A percentile compares a stretch with the other conserved stretches of the same genome.
phyloP scores from a whole-genome alignment of 2,329 filamentous ascomycete species.

The Boeremia lycopersici region DNA sequence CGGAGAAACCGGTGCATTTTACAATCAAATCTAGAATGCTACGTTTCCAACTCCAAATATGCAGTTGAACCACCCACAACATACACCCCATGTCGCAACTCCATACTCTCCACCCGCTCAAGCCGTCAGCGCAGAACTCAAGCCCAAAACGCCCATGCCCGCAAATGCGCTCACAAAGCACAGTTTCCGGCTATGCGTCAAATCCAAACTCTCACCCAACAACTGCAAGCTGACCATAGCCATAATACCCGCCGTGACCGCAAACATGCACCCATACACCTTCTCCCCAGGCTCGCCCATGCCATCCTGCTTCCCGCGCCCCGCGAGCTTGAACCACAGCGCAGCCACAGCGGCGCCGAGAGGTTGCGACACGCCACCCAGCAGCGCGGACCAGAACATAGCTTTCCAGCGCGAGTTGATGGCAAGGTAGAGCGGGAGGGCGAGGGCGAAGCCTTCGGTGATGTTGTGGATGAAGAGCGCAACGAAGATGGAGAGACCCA shows the following conservation, averaged over 20 bases:
- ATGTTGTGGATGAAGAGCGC: constrained; percentile 98
- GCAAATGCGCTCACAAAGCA: constrained; percentile 82
- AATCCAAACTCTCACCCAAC: constrained; percentile 81
- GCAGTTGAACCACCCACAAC: too few species aligned
- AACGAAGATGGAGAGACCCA: constrained; percentile 92
- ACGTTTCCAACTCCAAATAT: too few species aligned
- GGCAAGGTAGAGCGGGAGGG: constrained; percentile 89
- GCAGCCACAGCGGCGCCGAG: constrained; percentile 83
- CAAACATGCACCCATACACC: constrained; percentile 82
- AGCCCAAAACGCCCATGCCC: constrained; percentile 84
- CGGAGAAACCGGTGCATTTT: too few species aligned
- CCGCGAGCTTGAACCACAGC: constrained; percentile 80
- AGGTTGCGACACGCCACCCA: constrained; percentile 88
- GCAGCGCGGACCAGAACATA: constrained; percentile 80
- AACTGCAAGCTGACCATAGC: constrained; percentile 88
- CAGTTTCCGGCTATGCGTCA: constrained; percentile 79
- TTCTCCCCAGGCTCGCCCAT: constrained; percentile 58
- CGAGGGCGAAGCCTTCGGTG: constrained; percentile 94
- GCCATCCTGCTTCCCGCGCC: constrained; percentile 52
- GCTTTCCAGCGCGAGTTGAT: constrained; percentile 79
- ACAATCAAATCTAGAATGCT: too few species aligned
- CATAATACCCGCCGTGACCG: constrained; percentile 92
- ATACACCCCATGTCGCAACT: too few species aligned
- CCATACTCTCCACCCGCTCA: neutral
- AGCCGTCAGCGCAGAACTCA: constrained; percentile 86